Evolutionary conservation across 1,139 yeast genomes (phyloP).

Genomic region (Blastobotrys raffinosifermentans): DNA sequence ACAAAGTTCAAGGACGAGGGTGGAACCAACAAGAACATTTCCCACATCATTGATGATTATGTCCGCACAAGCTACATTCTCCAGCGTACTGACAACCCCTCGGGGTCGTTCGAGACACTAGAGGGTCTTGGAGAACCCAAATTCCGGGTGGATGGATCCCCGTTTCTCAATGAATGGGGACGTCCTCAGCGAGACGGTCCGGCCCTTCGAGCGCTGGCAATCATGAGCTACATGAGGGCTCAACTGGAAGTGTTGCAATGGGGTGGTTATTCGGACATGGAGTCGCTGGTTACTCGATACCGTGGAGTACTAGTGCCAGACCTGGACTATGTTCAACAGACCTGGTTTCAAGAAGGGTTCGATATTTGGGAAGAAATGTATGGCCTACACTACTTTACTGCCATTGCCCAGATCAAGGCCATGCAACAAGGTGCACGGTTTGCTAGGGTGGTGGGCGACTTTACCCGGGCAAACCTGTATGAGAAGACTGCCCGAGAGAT

Average conservation of each 20-base stretch:
- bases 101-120: conserved; percentile 53
- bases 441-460: conserved; percentile 38
- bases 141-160: conserved; percentile 57
- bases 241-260: conserved; percentile 34
- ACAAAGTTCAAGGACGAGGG: conserved; percentile 43
- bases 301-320: conserved; percentile 60
- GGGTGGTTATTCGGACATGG: conserved; percentile 20
- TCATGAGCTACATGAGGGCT: conserved; percentile 49
- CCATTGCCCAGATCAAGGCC: conserved; percentile 67
- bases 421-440: conserved; percentile 51
- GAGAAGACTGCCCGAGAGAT: conserved; percentile 30
- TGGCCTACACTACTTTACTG: conserved; percentile 72
- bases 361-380: conserved; percentile 93
- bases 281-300: conserved; percentile 13
- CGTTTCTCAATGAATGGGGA: conserved; percentile 73
- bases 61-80: conserved; percentile 50
- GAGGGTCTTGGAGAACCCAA: conserved; percentile 86
- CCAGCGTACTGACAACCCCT: conserved; percentile 62
- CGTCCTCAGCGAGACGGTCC: conserved; percentile 97
- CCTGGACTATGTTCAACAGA: conserved; percentile 53
- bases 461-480: conserved; percentile 30
- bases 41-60: conserved; percentile 48
- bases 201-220: conserved; percentile 66
- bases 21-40: conserved; percentile 29
- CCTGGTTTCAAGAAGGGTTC: conserved; percentile 64